Evolutionary conservation across 306 rosid species (phyloP), one percentile per base, ranked within the genome.

Genomic region (Quercus robur): DNA sequence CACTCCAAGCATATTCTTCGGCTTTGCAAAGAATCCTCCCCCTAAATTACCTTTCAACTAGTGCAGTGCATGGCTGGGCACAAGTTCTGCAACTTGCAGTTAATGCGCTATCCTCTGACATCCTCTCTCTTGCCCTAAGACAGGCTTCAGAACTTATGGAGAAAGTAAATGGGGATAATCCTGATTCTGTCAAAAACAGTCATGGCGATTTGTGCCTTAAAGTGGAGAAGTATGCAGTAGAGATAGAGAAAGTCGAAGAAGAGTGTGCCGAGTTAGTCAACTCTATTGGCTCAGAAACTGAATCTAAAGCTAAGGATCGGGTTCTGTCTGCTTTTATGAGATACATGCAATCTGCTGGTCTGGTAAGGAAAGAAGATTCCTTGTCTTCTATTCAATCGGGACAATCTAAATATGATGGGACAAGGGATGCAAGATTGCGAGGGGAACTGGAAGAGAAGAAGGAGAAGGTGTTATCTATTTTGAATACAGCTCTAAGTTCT

Each of bases 11-110:
- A 71, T 94, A 94, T 85, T 91, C 98, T 71, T 73, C 86, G 87
- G 96, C 97, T 64, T 84, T 94, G 92, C 94, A 92, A 85, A 89
- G 98, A 87, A 83, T 94, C 77, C 78, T 94, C 71, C 98, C 98
- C 2, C 78, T 92, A 83, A 92, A 92, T 82, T 94, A 94, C 85
- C 86, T 85, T 78, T 87, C 97, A 82, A 91, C 92, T 21, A 94
- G 97, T 86, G 94, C 94, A 41, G 88, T 92, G 70, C 94, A 94
- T 91, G 91, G 94, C 68, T 94, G 98, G 98, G 94, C 94, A 49
- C 97, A 94, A 81, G 89, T 87, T 87, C 83, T 94, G 84, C 97
- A 92, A 77, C 80, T 91, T 79, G 87, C 94, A 68, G 71, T 85
- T 17, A 89, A 82, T 86, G 89, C 92, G 78, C 78, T 88, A 70